A percentile compares a stretch with the other conserved stretches of the same genome.
Conservation (phyloP, 2,329 filamentous ascomycete species). For the Capronia coronata region DNA sequence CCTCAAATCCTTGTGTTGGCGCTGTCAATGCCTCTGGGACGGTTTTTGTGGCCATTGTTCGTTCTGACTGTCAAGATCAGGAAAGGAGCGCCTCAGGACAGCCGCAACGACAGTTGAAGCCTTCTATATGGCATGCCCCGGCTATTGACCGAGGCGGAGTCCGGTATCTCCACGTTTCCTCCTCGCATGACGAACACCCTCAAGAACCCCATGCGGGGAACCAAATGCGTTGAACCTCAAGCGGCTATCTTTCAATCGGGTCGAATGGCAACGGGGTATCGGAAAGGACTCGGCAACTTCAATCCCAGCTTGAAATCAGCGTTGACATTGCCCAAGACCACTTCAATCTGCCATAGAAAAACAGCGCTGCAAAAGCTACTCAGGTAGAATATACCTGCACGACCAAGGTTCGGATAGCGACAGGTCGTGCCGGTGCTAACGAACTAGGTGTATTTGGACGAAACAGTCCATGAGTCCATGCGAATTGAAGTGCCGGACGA, state of each 20-base stretch:
- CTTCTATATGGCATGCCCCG: background rate
- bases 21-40: slow-evolving; percentile 18
- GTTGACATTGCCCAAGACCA: no score
- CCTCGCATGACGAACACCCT: background rate
- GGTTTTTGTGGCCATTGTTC: slow-evolving; percentile 13
- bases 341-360: no score
- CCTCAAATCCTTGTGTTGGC: slow-evolving; percentile 14
- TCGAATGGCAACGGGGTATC: background rate
- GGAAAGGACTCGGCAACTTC: background rate
- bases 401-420: no score
- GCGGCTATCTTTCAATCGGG: background rate
- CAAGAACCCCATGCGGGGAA: background rate
- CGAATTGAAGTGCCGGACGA: no score
- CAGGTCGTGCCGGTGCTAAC: no score
- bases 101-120: slow-evolving; percentile 1
- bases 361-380: no score
- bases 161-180: slow-evolving; percentile 1
- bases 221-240: background rate
- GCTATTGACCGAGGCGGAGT: background rate
- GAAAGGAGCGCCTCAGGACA: background rate
- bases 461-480: no score
- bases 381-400: no score
- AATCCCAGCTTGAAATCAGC: no score
- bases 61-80: background rate
- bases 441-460: no score